A percentile compares a stretch with the other conserved stretches of the same genome.
These are phyloP conservation scores for Saccharomycopsis fibuligera DNA, from an alignment of 805 yeast genomes.

Conservation along the genomic window DNA sequence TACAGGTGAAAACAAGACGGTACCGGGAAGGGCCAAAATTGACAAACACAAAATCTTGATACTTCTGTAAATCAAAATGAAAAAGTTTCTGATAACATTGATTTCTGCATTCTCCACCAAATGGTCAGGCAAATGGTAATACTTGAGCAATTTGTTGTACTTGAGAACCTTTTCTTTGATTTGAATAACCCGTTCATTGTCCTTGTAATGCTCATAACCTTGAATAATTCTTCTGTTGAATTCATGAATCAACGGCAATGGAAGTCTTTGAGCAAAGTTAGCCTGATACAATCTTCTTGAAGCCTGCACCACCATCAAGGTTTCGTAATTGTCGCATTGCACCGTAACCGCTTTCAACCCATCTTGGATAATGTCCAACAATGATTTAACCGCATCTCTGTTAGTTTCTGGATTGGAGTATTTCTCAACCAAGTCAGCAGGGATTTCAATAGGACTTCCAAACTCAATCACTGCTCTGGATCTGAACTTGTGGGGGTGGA, in stretches of 20 bases:
- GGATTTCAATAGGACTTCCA: slow-evolving; percentile 77
- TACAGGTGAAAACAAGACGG: slow-evolving; percentile 77
- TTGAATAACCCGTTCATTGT: slow-evolving; percentile 60
- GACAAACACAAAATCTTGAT: slow-evolving; percentile 46
- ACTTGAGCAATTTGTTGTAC: slow-evolving; percentile 61
- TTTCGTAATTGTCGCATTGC: slow-evolving; percentile 90
- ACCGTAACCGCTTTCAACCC: slow-evolving; percentile 84
- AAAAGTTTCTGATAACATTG: slow-evolving; percentile 41
- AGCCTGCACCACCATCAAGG: slow-evolving; percentile 89
- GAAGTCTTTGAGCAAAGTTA: slow-evolving; percentile 51
- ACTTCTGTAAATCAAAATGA: slow-evolving; percentile 47
- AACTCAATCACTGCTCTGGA: slow-evolving; percentile 92
- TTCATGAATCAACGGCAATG: slow-evolving; percentile 75
- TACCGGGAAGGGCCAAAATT: slow-evolving; percentile 75
- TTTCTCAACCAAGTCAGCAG: slow-evolving; percentile 49
- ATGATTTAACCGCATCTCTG: slow-evolving; percentile 65
- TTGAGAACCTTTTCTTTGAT: slow-evolving; percentile 56
- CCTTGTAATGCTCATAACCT: slow-evolving; percentile 73
- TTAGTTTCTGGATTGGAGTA: slow-evolving; percentile 59
- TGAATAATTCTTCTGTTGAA: slow-evolving; percentile 81
- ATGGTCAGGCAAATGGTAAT: slow-evolving; percentile 64
- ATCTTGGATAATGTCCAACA: slow-evolving; percentile 65
- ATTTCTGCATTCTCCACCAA: slow-evolving; percentile 53
- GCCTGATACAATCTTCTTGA: slow-evolving; percentile 80
- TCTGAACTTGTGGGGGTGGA: slow-evolving; percentile 89